phyloP scores from a whole-genome alignment of 1,284 basidiomycete species.

The Cutaneotrichosporon cutaneum region DNA sequence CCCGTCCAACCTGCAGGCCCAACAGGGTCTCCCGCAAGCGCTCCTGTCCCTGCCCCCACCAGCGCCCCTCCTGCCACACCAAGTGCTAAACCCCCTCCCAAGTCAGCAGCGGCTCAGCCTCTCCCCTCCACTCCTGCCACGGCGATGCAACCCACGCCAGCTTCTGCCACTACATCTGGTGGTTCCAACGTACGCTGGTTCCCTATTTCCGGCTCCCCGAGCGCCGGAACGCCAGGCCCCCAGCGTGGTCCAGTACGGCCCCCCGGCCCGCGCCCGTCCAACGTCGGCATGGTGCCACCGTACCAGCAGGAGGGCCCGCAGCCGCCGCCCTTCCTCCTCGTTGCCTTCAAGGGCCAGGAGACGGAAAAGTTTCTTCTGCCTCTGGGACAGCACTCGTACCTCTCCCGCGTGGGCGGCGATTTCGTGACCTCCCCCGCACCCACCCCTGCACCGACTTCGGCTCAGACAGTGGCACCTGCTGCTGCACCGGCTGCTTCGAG shows the following conservation, averaged over 20 bases:
- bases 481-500: background rate
- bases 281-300: slow-evolving; percentile 12
- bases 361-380: slow-evolving; percentile 49
- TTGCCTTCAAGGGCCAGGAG: slow-evolving; percentile 45
- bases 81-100: too few species aligned
- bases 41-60: background rate
- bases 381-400: slow-evolving; percentile 36
- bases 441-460: background rate
- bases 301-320: slow-evolving; percentile 30
- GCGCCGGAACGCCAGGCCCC: background rate
- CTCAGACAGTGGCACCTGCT: background rate
- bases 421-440: slow-evolving; percentile 33
- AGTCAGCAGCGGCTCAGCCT: too few species aligned
- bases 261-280: background rate
- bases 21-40: background rate
- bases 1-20: background rate
- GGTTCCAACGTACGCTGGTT: slow-evolving; percentile 1
- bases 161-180: background rate
- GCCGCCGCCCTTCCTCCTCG: slow-evolving; percentile 44
- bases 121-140: too few species aligned
- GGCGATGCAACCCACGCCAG: background rate
- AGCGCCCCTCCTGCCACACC: background rate
- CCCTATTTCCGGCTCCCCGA: background rate
- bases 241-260: background rate
- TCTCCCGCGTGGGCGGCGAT: slow-evolving; percentile 45